phyloP scores from a whole-genome alignment of 2,329 filamentous ascomycete species.

The Rhynchosporium graminicola region DNA sequence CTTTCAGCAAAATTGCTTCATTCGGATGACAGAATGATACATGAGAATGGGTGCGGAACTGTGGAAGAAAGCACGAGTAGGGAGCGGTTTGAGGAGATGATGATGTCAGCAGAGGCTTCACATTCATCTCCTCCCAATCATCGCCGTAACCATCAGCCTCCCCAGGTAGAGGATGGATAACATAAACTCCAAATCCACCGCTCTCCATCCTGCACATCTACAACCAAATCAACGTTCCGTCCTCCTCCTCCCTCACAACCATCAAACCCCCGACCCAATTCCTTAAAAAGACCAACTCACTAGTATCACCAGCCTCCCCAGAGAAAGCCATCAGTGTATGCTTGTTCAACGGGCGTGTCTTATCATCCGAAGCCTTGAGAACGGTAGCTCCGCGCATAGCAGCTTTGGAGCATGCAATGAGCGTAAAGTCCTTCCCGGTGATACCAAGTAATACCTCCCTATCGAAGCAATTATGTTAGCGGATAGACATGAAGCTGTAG shows the following conservation, averaged over 20 bases:
- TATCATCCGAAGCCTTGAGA: constrained; percentile 94
- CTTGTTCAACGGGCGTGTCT: constrained; percentile 90
- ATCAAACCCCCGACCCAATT: not conserved
- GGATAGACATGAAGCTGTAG: constrained; percentile 11
- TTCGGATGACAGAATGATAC: not conserved
- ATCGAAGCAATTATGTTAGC: constrained; percentile 20
- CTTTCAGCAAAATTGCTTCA: not conserved
- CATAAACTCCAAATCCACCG: no score
- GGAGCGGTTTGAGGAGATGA: not conserved
- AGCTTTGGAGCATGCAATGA: constrained; percentile 96
- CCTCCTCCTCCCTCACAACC: not conserved
- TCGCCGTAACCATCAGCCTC: not conserved
- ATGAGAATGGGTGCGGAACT: not conserved
- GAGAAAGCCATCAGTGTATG: constrained; percentile 94
- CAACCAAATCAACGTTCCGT: not conserved
- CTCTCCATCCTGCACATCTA: no score
- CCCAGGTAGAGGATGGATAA: no score
- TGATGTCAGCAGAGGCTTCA: not conserved
- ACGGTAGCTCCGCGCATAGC: constrained; percentile 97
- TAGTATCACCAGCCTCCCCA: constrained; percentile 93
- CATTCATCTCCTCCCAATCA: not conserved
- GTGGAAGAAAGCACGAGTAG: not conserved
- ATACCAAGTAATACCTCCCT: constrained; percentile 99
- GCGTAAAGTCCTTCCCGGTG: constrained; percentile 98
- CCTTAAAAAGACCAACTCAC: constrained; percentile 50